Conservation (phyloP, 441 rosid genomes). For the Adansonia madagascariensis region DNA sequence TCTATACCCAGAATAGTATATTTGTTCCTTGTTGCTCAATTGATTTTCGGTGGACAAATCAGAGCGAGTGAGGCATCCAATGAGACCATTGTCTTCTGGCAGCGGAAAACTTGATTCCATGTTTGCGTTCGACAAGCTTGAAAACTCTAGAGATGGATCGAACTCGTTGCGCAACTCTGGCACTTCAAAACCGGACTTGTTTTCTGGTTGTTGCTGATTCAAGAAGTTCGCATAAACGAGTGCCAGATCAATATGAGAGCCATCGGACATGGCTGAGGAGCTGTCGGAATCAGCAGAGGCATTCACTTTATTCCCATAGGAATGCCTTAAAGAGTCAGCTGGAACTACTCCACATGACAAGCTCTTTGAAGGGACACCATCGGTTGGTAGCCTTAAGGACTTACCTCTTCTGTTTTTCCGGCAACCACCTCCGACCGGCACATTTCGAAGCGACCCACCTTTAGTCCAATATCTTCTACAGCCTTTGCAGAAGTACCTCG, state of each 20-base stretch:
- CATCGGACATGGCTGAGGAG: conserved; percentile 31
- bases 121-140: conserved; percentile 14
- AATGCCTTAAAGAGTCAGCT: conserved; percentile 19
- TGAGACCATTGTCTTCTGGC: conserved; percentile 38
- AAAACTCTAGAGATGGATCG: conserved; percentile 29
- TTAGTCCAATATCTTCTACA: conserved; percentile 79
- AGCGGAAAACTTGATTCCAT: conserved; percentile 21
- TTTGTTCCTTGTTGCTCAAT: conserved; percentile 34
- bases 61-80: conserved; percentile 34
- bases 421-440: conserved; percentile 72
- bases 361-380: conserved; percentile 11
- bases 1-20: conserved; percentile 34
- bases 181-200: conserved; percentile 30
- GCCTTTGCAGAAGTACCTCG: conserved; percentile 73
- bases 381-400: conserved; percentile 38
- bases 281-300: conserved; percentile 31
- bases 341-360: background rate
- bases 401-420: conserved; percentile 60
- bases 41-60: conserved; percentile 34
- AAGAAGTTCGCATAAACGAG: conserved; percentile 80
- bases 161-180: conserved; percentile 33
- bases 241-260: conserved; percentile 31
- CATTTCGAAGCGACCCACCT: conserved; percentile 68
- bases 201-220: conserved; percentile 55
- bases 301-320: background rate